Base-by-base conservation (phyloP, 2,329 filamentous ascomycete species). In the Apiospora rasikravindrae region DNA sequence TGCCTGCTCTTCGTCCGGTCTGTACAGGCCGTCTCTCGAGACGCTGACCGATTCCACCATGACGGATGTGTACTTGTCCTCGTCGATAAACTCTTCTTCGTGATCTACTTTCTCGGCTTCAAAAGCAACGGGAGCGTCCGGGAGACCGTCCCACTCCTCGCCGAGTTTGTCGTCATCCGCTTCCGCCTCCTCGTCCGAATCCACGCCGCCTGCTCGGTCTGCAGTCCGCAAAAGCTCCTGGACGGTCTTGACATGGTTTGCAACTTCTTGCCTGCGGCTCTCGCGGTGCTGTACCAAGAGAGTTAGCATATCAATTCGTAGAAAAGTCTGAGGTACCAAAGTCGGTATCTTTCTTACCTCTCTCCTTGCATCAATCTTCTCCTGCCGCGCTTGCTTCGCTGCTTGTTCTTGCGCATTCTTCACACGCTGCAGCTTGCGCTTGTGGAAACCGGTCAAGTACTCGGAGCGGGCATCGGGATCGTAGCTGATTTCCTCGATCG, bases 381-480 rank as follows among this genome's bases (percentile, higher is more conserved):
- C 95, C 78, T 95, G 89, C 69, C 92, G 90, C 67, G 92, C 94
- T 80, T 89, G 91, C 82, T 94, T 92, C 66, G 90, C 91, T 4
- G 94, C 94, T 77, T 93, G 87, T 76, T 96, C 94, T 79, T 96
- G 93, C 1, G 96, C 96, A 82, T 92, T 87, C 84, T 97, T 97
- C 76, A 92, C 91, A 49, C 96, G 89, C 81, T 94, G 93, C 70
- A 93, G 85, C 83, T 98, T 98, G 82, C 96, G 92, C 87, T 98
- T 99, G 86, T 96, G 95, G 84, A 99, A 99, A 2, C 96, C 96
- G 0, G 95, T 98, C 72, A 99, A 87, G 80, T 94, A 99, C 79
- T 98, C 95, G 75, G 93, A 86, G 75, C 96, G 92, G 66, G 93
- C 93, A 73, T 88, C 87, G 73, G 88, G 84, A 84, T 99, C 95